Evolutionary conservation across 73 alveolate species (phyloP).

Genomic region (Tetrahymena borealis): DNA sequence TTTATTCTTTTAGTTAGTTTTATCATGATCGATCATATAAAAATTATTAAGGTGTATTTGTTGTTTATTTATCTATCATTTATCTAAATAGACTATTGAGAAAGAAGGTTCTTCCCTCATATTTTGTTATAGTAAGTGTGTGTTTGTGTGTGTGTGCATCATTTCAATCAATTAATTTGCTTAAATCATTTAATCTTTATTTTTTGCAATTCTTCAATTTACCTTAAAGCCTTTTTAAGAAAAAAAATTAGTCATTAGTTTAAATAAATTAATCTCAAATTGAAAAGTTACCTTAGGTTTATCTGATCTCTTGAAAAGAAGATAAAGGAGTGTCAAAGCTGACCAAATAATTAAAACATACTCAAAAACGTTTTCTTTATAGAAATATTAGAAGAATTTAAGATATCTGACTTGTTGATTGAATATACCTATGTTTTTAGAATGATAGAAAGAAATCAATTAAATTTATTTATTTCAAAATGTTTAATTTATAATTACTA

Average conservation of each 20-base stretch:
- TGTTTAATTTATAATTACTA: not conserved
- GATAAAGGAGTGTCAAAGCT: slow-evolving; percentile 36
- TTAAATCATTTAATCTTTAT: slow-evolving; percentile 13
- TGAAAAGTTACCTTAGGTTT: slow-evolving; percentile 7
- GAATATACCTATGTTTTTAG: slow-evolving; percentile 48
- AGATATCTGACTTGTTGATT: slow-evolving; percentile 51
- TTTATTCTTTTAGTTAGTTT: too few relatives aligned
- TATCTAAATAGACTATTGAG: too few relatives aligned
- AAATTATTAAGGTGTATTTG: too few relatives aligned
- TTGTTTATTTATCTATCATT: too few relatives aligned
- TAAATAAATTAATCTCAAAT: not conserved
- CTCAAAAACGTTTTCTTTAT: slow-evolving; percentile 59
- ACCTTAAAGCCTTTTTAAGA: not conserved
- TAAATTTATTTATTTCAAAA: not conserved
- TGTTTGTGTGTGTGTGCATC: not conserved
- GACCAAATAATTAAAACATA: slow-evolving; percentile 58
- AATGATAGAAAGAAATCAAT: not conserved
- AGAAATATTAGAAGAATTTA: slow-evolving; percentile 64
- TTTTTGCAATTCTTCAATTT: slow-evolving; percentile 37
- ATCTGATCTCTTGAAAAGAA: slow-evolving; percentile 35
- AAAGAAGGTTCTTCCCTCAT: too few relatives aligned
- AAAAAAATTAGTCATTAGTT: not conserved
- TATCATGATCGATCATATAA: too few relatives aligned
- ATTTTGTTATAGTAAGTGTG: too few relatives aligned
- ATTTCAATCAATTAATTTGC: not conserved